Evolutionary conservation across 2,329 filamentous ascomycete genomes (phyloP).

Genomic region (Pseudodiploospora longispora): DNA sequence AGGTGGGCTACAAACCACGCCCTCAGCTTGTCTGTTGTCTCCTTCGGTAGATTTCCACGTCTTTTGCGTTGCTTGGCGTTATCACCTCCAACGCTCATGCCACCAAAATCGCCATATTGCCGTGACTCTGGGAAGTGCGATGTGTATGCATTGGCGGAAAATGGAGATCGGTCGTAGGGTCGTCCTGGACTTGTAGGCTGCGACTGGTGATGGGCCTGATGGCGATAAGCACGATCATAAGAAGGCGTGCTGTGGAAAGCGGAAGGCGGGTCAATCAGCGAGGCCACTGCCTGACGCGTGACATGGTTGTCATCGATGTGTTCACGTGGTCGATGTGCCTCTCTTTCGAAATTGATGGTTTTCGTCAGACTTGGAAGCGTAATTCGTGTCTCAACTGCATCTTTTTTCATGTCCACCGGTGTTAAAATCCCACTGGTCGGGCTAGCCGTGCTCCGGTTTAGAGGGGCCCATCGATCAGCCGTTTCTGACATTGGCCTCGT

Average conservation of each 20-base stretch:
- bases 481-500: no score
- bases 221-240: conserved; percentile 33
- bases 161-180: conserved; percentile 35
- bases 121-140: conserved; percentile 35
- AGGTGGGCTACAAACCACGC: conserved; percentile 74
- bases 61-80: conserved; percentile 49
- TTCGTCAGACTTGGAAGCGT: conserved; percentile 34
- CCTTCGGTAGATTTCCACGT: conserved; percentile 83
- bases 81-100: conserved; percentile 33
- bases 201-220: conserved; percentile 37
- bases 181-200: conserved; percentile 36
- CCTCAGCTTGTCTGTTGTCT: conserved; percentile 73
- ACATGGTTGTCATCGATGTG: not conserved
- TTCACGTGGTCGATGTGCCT: conserved; percentile 5
- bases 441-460: conserved; percentile 18
- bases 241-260: conserved; percentile 23
- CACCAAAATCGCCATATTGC: conserved; percentile 32
- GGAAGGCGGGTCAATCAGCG: conserved; percentile 23
- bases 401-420: conserved; percentile 26
- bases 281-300: conserved; percentile 14
- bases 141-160: conserved; percentile 27
- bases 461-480: no score
- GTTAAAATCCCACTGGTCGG: conserved; percentile 21
- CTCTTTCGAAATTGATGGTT: conserved; percentile 29
- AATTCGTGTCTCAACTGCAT: conserved; percentile 24